Evolutionary conservation across 164 flowering plant genomes (phyloP), one percentile per base, ranked within the genome.

Genomic region (Litsea cubeba): DNA sequence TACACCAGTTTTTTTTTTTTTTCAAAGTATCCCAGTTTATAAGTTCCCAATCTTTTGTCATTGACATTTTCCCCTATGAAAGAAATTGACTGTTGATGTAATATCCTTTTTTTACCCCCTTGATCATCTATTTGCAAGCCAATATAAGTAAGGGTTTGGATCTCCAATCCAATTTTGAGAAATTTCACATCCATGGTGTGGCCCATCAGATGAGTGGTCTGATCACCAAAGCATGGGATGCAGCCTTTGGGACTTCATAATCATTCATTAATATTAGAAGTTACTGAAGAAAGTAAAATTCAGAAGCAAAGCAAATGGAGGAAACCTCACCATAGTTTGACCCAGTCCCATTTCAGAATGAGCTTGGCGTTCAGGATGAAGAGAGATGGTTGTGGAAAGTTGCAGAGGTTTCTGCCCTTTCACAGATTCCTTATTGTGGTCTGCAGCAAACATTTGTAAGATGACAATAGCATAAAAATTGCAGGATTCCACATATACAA

Each of bases 341-440:
- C 85, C 84, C 74, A 84, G 86, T 75, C 93, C 97, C 14, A 86
- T 74, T 72, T 88, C 90, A 73, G 87, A 80, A 73, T 71, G 75
- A 74, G 82, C 73, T 62, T 71, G 84, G 76, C 82, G 71, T 22
- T 87, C 85, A 72, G 83, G 82, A 3, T 81, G 85, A 62, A 73
- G 79, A 63, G 87, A 75, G 51, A 80, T 72, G 71, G 80, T 63
- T 76, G 79, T 40, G 32, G 78, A 65, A 72, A 80, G 72, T 73
- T 78, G 83, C 62, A 49, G 82, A 75, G 82, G 40, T 77, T 85
- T 87, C 54, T 80, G 83, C 24, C 69, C 88, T 76, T 82, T 88
- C 77, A 70, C 78, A 67, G 83, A 64, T 54, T 46, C 79, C 76
- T 81, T 85, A 75, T 70, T 46, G 30, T 78, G 82, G 79, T 82